Conservation (phyloP, 2,329 filamentous ascomycete genomes). For the Epichloe glyceriae region DNA sequence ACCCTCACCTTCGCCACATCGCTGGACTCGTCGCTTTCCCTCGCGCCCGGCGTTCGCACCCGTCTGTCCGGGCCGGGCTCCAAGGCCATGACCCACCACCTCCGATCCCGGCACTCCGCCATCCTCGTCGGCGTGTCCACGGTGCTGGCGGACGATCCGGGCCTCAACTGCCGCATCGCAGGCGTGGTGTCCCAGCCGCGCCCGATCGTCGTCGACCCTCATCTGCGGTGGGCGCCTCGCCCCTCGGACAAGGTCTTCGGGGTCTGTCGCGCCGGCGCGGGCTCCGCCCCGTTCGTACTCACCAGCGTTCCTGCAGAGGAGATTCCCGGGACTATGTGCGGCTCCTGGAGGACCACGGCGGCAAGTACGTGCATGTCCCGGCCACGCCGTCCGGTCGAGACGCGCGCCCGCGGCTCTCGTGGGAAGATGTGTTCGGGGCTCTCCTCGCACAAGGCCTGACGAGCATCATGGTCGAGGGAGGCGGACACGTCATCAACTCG, state of each 20-base stretch:
- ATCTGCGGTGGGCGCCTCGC: conserved; percentile 55
- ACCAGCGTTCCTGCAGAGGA: conserved; percentile 31
- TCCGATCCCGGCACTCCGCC: conserved; percentile 69
- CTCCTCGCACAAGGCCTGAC: conserved; percentile 47
- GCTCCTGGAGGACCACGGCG: conserved; percentile 36
- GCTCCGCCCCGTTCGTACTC: conserved; percentile 63
- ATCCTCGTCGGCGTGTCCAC: conserved; percentile 81
- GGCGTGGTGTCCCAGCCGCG: conserved; percentile 56
- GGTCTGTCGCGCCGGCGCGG: conserved; percentile 49
- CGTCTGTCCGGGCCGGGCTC: conserved; percentile 68
- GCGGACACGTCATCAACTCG: conserved; percentile 68
- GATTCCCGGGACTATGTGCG: conserved; percentile 27
- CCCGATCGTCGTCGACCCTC: conserved; percentile 72
- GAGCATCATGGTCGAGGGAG: conserved; percentile 89
- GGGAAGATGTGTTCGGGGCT: conserved; percentile 48
- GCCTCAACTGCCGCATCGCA: conserved; percentile 66
- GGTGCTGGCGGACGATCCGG: conserved; percentile 71
- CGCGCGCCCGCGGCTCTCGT: conserved; percentile 38
- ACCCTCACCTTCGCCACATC: conserved; percentile 88
- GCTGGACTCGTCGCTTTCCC: conserved; percentile 67
- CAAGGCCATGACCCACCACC: conserved; percentile 87
- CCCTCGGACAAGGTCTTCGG: conserved; percentile 50
- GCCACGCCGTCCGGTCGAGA: conserved; percentile 20
- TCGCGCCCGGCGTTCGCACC: conserved; percentile 70
- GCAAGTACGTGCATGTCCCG: conserved; percentile 34